Base-by-base conservation (phyloP, 2,329 filamentous ascomycete genomes). In the Periconia digitata region DNA sequence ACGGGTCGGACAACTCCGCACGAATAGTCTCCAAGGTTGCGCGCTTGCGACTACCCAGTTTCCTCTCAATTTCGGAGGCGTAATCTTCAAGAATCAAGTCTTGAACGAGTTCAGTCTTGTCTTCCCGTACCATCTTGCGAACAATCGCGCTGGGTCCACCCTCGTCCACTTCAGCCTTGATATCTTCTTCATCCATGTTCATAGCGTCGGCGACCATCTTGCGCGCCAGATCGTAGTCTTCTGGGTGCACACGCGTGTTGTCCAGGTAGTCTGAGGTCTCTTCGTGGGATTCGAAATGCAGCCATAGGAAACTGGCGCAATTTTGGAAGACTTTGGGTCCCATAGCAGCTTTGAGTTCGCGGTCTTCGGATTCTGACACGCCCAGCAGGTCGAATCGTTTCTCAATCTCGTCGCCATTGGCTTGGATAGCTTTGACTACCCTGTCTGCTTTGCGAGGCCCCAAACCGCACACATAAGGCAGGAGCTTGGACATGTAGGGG, bases 191-290 rank as follows among this genome's bases (percentile, higher is more conserved):
- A 60, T 99, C 94, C 58, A 99, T 80, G 68, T 96, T 92, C 40
- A 99, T 79, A 15, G 94, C 94, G 77, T 99, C 94, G 3, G 94
- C 94, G 17, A 94, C 94, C 87, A 99, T 97, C 75, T 99, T 99
- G 60, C 92, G 89, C 41, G 91, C 94, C 53, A 99, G 86, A 60
- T 99, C 94, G 72, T 99, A 99, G 69, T 99, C 94, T 76, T 99
- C 94, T 1, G 94, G 94, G 65, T 99, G 94, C 16, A 99, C 91
- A 76, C 94, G 89, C 40, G 94, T 99, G 67, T 94, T 95, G 73
- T 99, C 94, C 21, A 99, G 80, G 49, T 95, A 95, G 67, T 99
- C 94, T 1, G 92, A 90, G 13, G 88, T 82, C 1, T 86, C 81
- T 60, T 90, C 90, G 13, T 86, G 85, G n/a, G 84, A 80, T 56